These are phyloP conservation scores for Styphnolobium japonicum DNA, from an alignment of 306 rosid genomes.

Conservation along the genomic window DNA sequence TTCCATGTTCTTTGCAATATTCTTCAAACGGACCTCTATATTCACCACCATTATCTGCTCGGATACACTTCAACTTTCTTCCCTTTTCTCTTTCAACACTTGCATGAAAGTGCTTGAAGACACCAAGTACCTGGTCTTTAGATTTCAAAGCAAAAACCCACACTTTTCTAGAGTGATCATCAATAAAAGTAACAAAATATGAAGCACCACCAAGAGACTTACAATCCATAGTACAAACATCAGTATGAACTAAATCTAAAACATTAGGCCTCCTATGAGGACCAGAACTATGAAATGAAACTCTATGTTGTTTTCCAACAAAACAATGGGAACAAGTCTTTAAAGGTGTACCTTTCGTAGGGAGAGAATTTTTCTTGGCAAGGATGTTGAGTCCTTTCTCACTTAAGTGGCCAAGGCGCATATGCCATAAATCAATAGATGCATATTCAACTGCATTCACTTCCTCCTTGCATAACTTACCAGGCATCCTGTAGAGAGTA, in stretches of 20 bases:
- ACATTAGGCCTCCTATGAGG: too few species aligned
- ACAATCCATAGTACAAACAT: background rate
- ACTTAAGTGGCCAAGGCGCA: background rate
- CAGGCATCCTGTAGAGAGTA: too few species aligned
- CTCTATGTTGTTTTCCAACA: background rate
- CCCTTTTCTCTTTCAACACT: too few species aligned
- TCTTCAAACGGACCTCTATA: background rate
- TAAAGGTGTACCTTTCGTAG: background rate
- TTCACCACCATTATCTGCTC: background rate
- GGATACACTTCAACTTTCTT: too few species aligned
- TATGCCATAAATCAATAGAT: background rate
- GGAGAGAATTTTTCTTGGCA: background rate
- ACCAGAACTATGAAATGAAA: background rate
- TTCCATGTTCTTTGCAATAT: background rate
- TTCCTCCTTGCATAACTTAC: too few species aligned
- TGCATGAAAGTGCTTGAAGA: too few species aligned
- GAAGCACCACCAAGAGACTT: background rate
- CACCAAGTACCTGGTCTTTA: background rate
- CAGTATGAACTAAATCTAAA: background rate
- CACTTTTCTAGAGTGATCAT: background rate
- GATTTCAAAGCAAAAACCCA: background rate
- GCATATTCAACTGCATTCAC: too few species aligned
- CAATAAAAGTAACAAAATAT: too few species aligned
- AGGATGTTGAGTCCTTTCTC: background rate
- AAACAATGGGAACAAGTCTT: background rate